Evolutionary conservation across 176 grass and related monocot genomes (phyloP).

Genomic region (Phoenix dactylifera): DNA sequence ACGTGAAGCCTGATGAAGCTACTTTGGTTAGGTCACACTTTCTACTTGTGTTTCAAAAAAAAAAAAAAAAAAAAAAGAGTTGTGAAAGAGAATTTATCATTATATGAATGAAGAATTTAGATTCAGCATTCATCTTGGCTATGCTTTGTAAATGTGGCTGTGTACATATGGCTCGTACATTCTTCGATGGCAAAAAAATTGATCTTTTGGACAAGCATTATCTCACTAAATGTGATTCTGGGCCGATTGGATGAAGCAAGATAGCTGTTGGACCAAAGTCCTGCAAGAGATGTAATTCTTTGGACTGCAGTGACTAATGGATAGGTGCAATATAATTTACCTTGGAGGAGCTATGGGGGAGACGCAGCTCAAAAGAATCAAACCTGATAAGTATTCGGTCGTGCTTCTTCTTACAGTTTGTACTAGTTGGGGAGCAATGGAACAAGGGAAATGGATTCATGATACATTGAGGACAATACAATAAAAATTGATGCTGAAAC

Average conservation of each 20-base stretch:
- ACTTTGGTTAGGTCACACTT: conserved; percentile 28
- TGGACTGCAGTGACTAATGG: conserved; percentile 62
- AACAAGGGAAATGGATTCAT: conserved; percentile 45
- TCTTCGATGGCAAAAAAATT: conserved; percentile 51
- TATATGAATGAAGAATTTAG: conserved; percentile 27
- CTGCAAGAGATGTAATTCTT: conserved; percentile 47
- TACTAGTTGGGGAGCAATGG: conserved; percentile 42
- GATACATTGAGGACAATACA: conserved; percentile 22
- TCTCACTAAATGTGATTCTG: conserved; percentile 26
- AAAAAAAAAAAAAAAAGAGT: neutral
- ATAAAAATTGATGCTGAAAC: conserved; percentile 31
- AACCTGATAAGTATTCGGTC: conserved; percentile 46
- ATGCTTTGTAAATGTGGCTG: conserved; percentile 45
- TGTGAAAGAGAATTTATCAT: conserved; percentile 18
- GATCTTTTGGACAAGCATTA: conserved; percentile 47
- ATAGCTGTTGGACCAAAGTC: conserved; percentile 30
- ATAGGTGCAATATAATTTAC: conserved; percentile 31
- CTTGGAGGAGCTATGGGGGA: conserved; percentile 43
- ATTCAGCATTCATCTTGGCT: conserved; percentile 44
- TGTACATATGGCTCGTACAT: conserved; percentile 30
- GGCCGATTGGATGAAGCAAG: conserved; percentile 45
- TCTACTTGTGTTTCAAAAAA: conserved; percentile 31
- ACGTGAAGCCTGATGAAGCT: conserved; percentile 25
- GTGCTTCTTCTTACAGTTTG: conserved; percentile 49
- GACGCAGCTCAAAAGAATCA: conserved; percentile 37